Conservation (phyloP, 495 filamentous ascomycete genomes). For the Xylaria cubensis region DNA sequence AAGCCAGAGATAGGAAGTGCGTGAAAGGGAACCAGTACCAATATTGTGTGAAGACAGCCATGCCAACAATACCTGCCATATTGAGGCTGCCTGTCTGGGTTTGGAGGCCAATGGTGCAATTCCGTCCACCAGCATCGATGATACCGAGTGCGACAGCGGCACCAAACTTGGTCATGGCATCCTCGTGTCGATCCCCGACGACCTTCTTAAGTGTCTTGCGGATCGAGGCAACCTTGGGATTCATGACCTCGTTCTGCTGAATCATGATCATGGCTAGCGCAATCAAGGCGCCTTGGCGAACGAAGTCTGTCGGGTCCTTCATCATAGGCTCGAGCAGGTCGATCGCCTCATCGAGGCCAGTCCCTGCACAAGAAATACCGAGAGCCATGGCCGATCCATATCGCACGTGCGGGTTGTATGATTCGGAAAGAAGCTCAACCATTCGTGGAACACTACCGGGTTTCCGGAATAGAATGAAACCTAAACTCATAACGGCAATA, state of each 20-base stretch:
- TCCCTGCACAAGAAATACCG: slow-evolving; percentile 97
- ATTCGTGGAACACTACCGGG: slow-evolving; percentile 96
- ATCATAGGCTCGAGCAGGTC: slow-evolving; percentile 98
- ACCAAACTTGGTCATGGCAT: slow-evolving; percentile 99
- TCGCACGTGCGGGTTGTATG: slow-evolving; percentile 98
- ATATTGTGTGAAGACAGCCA: slow-evolving; percentile 98
- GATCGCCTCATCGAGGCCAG: slow-evolving; percentile 94
- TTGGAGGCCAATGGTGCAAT: slow-evolving; percentile 97
- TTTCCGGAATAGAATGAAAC: slow-evolving; percentile 98
- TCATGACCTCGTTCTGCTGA: slow-evolving; percentile 96
- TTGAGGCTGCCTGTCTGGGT: slow-evolving; percentile 98
- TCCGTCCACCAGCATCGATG: slow-evolving; percentile 96
- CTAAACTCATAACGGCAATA: slow-evolving; percentile 96
- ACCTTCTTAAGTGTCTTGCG: slow-evolving; percentile 89
- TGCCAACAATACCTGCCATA: slow-evolving; percentile 96
- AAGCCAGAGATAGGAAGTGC: slow-evolving; percentile 93
- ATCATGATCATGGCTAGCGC: slow-evolving; percentile 96
- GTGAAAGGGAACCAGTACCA: slow-evolving; percentile 99
- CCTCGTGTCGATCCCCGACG: slow-evolving; percentile 93
- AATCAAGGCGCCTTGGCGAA: slow-evolving; percentile 96
- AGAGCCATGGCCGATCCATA: slow-evolving; percentile 99
- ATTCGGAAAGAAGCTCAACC: slow-evolving; percentile 98
- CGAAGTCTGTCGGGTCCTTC: slow-evolving; percentile 98
- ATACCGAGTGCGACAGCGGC: slow-evolving; percentile 94
- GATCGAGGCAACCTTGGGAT: slow-evolving; percentile 82